A percentile compares a stretch with the other conserved stretches of the same genome.
Conservation (phyloP, 2,329 filamentous ascomycete genomes). For the Cytospora piceae region DNA sequence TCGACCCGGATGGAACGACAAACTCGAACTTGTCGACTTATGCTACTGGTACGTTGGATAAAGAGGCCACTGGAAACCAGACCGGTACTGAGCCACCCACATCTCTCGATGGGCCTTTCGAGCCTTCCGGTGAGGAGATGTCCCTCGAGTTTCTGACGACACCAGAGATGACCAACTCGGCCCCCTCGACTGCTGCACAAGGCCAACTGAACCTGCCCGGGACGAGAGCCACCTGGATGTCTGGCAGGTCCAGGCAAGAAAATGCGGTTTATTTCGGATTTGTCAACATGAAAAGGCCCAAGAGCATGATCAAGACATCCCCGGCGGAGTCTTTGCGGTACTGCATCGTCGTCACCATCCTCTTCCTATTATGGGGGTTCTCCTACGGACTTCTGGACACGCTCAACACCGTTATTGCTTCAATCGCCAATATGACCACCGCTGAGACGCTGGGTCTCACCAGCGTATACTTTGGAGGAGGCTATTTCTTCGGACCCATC, state of each 20-base stretch:
- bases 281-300: constrained; percentile 70
- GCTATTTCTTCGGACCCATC: constrained; percentile 71
- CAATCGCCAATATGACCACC: constrained; percentile 62
- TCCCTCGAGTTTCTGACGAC: constrained; percentile 53
- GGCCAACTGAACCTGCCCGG: background rate
- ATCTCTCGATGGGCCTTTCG: constrained; percentile 4
- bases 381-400: constrained; percentile 86
- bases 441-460: constrained; percentile 70
- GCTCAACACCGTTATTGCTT: constrained; percentile 72
- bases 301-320: constrained; percentile 70
- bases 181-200: background rate
- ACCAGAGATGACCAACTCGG: constrained; percentile 39
- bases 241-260: constrained; percentile 42
- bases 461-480: constrained; percentile 70
- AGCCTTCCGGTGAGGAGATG: constrained; percentile 33
- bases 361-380: constrained; percentile 90
- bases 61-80: constrained; percentile 4
- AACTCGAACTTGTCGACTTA: constrained; percentile 37
- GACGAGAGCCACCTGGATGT: constrained; percentile 24
- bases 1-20: constrained; percentile 53
- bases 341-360: constrained; percentile 72
- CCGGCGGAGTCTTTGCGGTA: constrained; percentile 70
- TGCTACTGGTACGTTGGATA: constrained; percentile 34
- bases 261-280: constrained; percentile 73
- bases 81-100: constrained; percentile 12